phyloP scores from a whole-genome alignment of 768 basidiomycete species.

The Mycena polygramma region DNA sequence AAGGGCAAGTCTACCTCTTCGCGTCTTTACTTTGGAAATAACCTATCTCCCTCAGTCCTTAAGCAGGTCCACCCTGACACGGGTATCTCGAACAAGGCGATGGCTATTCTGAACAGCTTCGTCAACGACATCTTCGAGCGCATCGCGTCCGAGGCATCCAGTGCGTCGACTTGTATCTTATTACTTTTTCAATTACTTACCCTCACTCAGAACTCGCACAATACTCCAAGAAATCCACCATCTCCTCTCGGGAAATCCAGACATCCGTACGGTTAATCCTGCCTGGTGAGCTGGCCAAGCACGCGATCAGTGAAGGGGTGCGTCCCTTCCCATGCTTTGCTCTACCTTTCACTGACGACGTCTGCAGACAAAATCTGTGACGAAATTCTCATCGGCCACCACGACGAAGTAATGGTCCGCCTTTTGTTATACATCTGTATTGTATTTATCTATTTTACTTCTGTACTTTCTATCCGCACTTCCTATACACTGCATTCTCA shows the following conservation, averaged over 20 bases:
- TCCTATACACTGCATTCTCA: not conserved
- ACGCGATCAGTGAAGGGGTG: constrained; percentile 94
- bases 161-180: constrained; percentile 56
- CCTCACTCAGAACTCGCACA: constrained; percentile 83
- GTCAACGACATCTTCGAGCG: constrained; percentile 97
- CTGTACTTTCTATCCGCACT: constrained; percentile 9
- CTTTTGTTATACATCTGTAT: constrained; percentile 13
- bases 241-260: constrained; percentile 98
- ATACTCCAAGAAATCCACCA: constrained; percentile 99
- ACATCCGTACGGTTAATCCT: constrained; percentile 96
- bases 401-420: constrained; percentile 50
- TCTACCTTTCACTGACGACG: not conserved
- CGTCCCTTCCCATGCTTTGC: constrained; percentile 50
- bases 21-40: not conserved
- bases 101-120: constrained; percentile 93
- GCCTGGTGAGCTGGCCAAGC: constrained; percentile 97
- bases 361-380: constrained; percentile 32
- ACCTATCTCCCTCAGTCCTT: constrained; percentile 67
- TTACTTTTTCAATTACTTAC: not conserved
- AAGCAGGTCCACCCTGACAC: constrained; percentile 99
- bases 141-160: constrained; percentile 90
- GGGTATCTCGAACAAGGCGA: constrained; percentile 98
- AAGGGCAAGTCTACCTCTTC: constrained; percentile 68
- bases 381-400: constrained; percentile 59
- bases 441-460: constrained; percentile 28